Evolutionary conservation across 2,329 filamentous ascomycete genomes (phyloP).

Genomic region (Claviceps purpurea): DNA sequence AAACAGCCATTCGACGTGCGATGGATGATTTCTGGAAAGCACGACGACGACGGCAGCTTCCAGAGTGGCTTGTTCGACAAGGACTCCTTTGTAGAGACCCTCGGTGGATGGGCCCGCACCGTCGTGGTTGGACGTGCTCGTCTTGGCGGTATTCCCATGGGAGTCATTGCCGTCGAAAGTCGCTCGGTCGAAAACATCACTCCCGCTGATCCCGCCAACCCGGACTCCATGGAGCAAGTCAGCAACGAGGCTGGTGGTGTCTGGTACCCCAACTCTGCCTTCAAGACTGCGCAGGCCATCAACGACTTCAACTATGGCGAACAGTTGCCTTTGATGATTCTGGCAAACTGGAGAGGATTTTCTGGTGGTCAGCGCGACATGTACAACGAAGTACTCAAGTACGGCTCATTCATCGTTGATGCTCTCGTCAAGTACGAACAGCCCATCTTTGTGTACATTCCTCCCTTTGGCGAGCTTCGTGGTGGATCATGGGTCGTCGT

Average conservation of each 20-base stretch:
- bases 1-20: constrained; percentile 86
- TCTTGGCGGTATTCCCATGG: constrained; percentile 92
- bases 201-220: constrained; percentile 92
- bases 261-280: constrained; percentile 99
- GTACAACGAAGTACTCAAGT: constrained; percentile 99
- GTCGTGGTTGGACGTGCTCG: constrained; percentile 94
- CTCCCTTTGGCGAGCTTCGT: constrained; percentile 88
- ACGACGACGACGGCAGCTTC: constrained; percentile 59
- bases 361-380: constrained; percentile 98
- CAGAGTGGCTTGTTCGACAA: constrained; percentile 88
- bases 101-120: constrained; percentile 93
- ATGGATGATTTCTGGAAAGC: constrained; percentile 80
- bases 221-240: constrained; percentile 94
- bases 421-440: constrained; percentile 97
- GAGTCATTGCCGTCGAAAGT: constrained; percentile 95
- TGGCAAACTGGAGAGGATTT: constrained; percentile 99
- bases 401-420: constrained; percentile 97
- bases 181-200: constrained; percentile 94
- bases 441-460: constrained; percentile 98
- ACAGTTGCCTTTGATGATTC: constrained; percentile 95
- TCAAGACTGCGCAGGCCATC: constrained; percentile 98
- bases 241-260: constrained; percentile 93
- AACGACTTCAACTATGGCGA: constrained; percentile 98
- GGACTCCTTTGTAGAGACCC: constrained; percentile 90
- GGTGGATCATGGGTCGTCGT: constrained; percentile 99